Evolutionary conservation across 2,329 filamentous ascomycete species (phyloP).

Genomic region (Alternaria panax): DNA sequence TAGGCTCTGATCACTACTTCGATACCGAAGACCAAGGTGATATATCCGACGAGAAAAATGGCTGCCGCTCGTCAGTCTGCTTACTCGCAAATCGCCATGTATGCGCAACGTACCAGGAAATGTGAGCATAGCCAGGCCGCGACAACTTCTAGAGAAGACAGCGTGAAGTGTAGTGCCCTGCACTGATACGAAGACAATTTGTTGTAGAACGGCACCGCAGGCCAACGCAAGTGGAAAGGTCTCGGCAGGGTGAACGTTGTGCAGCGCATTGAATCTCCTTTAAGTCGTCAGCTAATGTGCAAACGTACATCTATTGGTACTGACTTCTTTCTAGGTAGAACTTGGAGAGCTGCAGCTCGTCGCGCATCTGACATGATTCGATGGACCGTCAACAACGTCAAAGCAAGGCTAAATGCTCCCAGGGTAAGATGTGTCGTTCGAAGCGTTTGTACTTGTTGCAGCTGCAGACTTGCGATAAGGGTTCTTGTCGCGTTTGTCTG

Average conservation of each 20-base stretch:
- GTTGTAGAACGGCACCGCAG: slow-evolving; percentile 47
- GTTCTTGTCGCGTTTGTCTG: slow-evolving; percentile 39
- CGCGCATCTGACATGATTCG: slow-evolving; percentile 50
- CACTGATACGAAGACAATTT: slow-evolving; percentile 49
- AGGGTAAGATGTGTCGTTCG: slow-evolving; percentile 51
- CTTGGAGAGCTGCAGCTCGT: slow-evolving; percentile 44
- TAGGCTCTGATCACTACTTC: slow-evolving; percentile 67
- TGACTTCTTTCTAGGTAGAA: slow-evolving; percentile 44
- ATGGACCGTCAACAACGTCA: slow-evolving; percentile 45
- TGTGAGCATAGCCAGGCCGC: slow-evolving; percentile 46
- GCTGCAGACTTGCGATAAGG: slow-evolving; percentile 46
- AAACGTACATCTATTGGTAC: slow-evolving; percentile 6
- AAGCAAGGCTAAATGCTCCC: slow-evolving; percentile 49
- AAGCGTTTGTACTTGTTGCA: slow-evolving; percentile 48
- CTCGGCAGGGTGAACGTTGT: slow-evolving; percentile 50
- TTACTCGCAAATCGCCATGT: not conserved
- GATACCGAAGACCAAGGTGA: slow-evolving; percentile 70
- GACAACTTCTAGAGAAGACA: slow-evolving; percentile 48
- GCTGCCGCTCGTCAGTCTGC: slow-evolving; percentile 54
- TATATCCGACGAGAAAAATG: slow-evolving; percentile 71
- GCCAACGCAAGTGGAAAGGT: slow-evolving; percentile 52
- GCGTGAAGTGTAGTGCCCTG: slow-evolving; percentile 49
- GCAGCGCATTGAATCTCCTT: slow-evolving; percentile 48
- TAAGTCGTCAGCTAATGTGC: slow-evolving; percentile 18
- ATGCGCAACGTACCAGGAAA: slow-evolving; percentile 46